Conservation (phyloP, 106 monocot genomes). For the Xerophyta viscosa region DNA sequence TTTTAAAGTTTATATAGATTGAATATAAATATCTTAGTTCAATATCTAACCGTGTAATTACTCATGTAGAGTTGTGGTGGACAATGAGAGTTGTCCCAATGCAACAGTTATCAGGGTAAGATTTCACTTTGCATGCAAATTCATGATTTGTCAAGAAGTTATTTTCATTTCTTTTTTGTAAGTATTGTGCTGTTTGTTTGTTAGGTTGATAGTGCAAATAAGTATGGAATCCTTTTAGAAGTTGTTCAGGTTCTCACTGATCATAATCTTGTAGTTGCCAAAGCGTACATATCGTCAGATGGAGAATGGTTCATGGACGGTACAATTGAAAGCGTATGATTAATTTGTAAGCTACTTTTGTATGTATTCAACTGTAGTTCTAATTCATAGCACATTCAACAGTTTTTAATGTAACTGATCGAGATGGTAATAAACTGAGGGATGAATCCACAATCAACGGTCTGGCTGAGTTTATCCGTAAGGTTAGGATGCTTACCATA, state of each 20-base stretch:
- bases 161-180: not conserved
- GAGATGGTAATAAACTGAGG: conserved; percentile 64
- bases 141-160: conserved; percentile 1
- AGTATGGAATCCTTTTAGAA: conserved; percentile 79
- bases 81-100: conserved; percentile 70
- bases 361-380: no score
- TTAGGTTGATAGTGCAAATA: conserved; percentile 93
- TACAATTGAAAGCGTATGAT: no score
- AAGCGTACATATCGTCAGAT: conserved; percentile 95
- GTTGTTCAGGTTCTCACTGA: conserved; percentile 89
- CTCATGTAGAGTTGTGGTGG: conserved; percentile 60
- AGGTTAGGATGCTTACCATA: conserved; percentile 27
- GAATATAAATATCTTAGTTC: not conserved
- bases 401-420: conserved; percentile 90
- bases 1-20: not conserved
- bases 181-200: not conserved
- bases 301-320: conserved; percentile 99
- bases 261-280: conserved; percentile 69
- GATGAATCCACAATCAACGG: conserved; percentile 45
- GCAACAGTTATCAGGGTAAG: conserved; percentile 77
- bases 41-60: not conserved
- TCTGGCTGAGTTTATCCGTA: conserved; percentile 56
- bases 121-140: no score
- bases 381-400: no score
- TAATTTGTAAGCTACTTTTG: no score